Evolutionary conservation across 2,329 filamentous ascomycete genomes (phyloP), one percentile per base, ranked within the genome.

Genomic region (Cryphonectria naterciae): DNA sequence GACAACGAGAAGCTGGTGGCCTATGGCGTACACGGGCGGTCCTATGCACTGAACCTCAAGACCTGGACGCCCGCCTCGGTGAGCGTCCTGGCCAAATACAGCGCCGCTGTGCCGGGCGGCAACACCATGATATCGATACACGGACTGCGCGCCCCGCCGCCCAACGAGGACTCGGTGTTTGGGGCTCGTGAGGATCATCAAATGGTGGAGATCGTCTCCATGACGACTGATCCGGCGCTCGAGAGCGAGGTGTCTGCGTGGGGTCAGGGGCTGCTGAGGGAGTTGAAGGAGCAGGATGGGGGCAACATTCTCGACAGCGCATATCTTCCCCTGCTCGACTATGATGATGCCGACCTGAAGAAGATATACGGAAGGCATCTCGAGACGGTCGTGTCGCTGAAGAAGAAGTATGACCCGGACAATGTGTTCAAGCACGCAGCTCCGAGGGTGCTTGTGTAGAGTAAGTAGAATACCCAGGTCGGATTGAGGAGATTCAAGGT

Each of bases 401-500:
- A 83, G 73, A 75, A 74, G 68, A 75, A 78, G 60, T 79, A 80
- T 63, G 81, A 83, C 58, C 78, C 80, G 0, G 69, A 77, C 4
- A 80, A 81, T 70, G 75, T 80, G 1, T 83, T 83, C 70, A 79
- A 71, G 37, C 66, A 68, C 25, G 19, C 61, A 25, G 60, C 52
- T n/a, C 61, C 69, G 2, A 65, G 46, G 17, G 60, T 68, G 32
- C 15, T 19, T 35, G 28, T 62, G 37, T 65, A 66, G 58, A 39
- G 1, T 13, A 39, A 39, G 10, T 1, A 0, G 32, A 19, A 28
- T 32, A 11, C 49, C 25, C 4, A 17, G 11, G 15, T 19, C 43
- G 15, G 11, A 5, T 10, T 56, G 25, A 1, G 15, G 11, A 1
- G 43, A 6, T 28, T 58, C 54, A 58, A 8, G 25, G 25, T 17